These are phyloP conservation scores for Wallacemonas collosoma DNA, from an alignment of 208 protist species.

Conservation along the genomic window DNA sequence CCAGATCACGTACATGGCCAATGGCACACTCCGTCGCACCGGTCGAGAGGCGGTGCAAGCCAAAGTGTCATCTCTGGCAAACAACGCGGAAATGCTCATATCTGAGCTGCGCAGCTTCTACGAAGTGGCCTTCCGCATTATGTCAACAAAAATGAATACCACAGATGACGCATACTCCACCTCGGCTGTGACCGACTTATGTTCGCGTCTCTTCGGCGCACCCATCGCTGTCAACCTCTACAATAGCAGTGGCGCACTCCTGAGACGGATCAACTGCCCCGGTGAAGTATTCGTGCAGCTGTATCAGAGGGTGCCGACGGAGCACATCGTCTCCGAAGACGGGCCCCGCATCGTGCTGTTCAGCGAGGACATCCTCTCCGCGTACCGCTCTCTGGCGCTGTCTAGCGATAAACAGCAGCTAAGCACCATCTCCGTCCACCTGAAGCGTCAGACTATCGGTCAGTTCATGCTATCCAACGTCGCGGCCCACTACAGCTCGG, in stretches of 20 bases:
- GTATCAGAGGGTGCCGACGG: slow-evolving; percentile 2
- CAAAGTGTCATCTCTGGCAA: slow-evolving; percentile 28
- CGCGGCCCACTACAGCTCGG: slow-evolving; percentile 42
- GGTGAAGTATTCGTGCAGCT: background rate
- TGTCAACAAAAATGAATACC: background rate
- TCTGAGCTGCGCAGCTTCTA: slow-evolving; percentile 24
- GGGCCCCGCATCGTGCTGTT: slow-evolving; percentile 23
- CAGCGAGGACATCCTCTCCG: slow-evolving; percentile 28
- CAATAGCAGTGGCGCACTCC: slow-evolving; percentile 14
- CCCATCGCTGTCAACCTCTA: slow-evolving; percentile 38
- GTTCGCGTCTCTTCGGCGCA: slow-evolving; percentile 31
- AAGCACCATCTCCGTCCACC: slow-evolving; percentile 18
- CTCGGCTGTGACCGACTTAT: slow-evolving; percentile 20
- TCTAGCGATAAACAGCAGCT: background rate
- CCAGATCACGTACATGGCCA: slow-evolving; percentile 58
- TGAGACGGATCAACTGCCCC: background rate
- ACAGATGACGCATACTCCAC: background rate
- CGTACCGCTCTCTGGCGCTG: slow-evolving; percentile 9
- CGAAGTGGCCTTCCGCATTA: slow-evolving; percentile 26
- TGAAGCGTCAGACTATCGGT: slow-evolving; percentile 35
- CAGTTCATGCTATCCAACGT: slow-evolving; percentile 35
- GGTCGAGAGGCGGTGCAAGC: slow-evolving; percentile 38
- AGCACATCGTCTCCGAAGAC: slow-evolving; percentile 1
- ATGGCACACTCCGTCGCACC: slow-evolving; percentile 34
- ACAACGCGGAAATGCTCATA: slow-evolving; percentile 38